Percentiles rank a stretch among this genome's conserved stretches.
These are phyloP conservation scores for Primulina tabacum DNA, from an alignment of 257 asterid species.

Conservation along the genomic window DNA sequence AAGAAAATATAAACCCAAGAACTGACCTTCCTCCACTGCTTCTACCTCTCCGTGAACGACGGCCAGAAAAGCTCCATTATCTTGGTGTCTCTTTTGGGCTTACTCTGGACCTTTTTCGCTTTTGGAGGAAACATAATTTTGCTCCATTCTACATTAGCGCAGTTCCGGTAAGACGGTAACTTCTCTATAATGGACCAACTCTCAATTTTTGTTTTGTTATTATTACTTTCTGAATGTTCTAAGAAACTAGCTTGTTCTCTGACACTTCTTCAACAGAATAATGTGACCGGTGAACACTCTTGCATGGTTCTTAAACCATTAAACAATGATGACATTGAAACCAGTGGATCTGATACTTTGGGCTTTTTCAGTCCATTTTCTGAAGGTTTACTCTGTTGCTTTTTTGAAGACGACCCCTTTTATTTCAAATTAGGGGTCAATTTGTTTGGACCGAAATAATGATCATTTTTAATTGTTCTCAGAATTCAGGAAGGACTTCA, in stretches of 20 bases:
- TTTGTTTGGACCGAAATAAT: conserved; percentile 9
- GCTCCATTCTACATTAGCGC: conserved; percentile 83
- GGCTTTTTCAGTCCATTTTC: conserved; percentile 68
- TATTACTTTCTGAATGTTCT: conserved; percentile 2
- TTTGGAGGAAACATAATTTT: conserved; percentile 90
- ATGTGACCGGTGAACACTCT: conserved; percentile 82
- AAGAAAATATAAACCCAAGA: conserved; percentile 79
- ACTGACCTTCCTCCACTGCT: conserved; percentile 83
- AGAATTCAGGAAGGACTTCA: conserved; percentile 67
- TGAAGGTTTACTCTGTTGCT: conserved; percentile 45
- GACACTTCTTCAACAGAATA: conserved; percentile 46
- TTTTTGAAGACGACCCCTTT: conserved; percentile 3
- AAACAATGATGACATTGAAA: conserved; percentile 71
- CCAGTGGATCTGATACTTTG: conserved; percentile 53
- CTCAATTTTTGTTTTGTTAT: conserved; percentile 10
- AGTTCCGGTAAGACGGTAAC: conserved; percentile 49
- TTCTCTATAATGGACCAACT: conserved; percentile 3
- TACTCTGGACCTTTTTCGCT: conserved; percentile 79
- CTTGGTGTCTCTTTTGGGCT: conserved; percentile 95
- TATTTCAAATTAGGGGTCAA: neutral
- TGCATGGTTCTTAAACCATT: conserved; percentile 88
- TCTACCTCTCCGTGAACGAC: conserved; percentile 75
- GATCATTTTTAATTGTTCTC: conserved; percentile 22
- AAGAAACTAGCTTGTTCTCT: conserved; percentile 22
- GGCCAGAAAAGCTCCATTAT: conserved; percentile 88